Percentiles rank a stretch among this genome's conserved stretches.
Conservation (phyloP, 1,139 yeast species). For the Geotrichum australiense region DNA sequence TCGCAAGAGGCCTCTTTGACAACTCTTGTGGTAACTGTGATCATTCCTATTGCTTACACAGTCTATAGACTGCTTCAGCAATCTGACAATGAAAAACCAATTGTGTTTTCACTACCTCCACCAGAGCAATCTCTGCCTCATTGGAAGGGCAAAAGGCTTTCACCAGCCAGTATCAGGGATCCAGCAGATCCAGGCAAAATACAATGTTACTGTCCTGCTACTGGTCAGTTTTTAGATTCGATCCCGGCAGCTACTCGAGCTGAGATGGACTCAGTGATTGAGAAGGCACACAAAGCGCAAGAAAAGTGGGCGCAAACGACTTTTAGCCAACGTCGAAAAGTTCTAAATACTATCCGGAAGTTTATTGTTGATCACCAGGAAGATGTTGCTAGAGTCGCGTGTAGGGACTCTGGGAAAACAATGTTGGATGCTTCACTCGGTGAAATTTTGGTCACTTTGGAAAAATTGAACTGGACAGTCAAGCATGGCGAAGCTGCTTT, state of each 20-base stretch:
- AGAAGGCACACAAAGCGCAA: slow-evolving; percentile 47
- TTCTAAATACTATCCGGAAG: slow-evolving; percentile 62
- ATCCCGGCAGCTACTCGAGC: slow-evolving; percentile 53
- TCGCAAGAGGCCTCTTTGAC: slow-evolving; percentile 12
- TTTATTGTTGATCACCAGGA: slow-evolving; percentile 78
- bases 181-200: slow-evolving; percentile 58
- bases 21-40: slow-evolving; percentile 13
- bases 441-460: slow-evolving; percentile 82
- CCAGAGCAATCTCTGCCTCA: slow-evolving; percentile 86
- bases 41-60: slow-evolving; percentile 12
- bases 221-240: slow-evolving; percentile 79
- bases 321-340: slow-evolving; percentile 58
- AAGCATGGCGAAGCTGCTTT: slow-evolving; percentile 72
- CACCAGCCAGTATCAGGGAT: slow-evolving; percentile 48
- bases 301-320: slow-evolving; percentile 50
- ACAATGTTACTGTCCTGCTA: slow-evolving; percentile 91
- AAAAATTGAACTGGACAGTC: slow-evolving; percentile 83
- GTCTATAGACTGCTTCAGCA: slow-evolving; percentile 14
- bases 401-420: slow-evolving; percentile 94
- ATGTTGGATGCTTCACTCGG: slow-evolving; percentile 96
- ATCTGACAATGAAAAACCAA: slow-evolving; percentile 15
- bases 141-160: slow-evolving; percentile 83
- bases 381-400: slow-evolving; percentile 81
- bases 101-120: slow-evolving; percentile 40
- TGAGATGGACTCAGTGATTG: slow-evolving; percentile 64